Evolutionary conservation across 169 alveolate species (phyloP).

Genomic region (Perkinsus marinus): DNA sequence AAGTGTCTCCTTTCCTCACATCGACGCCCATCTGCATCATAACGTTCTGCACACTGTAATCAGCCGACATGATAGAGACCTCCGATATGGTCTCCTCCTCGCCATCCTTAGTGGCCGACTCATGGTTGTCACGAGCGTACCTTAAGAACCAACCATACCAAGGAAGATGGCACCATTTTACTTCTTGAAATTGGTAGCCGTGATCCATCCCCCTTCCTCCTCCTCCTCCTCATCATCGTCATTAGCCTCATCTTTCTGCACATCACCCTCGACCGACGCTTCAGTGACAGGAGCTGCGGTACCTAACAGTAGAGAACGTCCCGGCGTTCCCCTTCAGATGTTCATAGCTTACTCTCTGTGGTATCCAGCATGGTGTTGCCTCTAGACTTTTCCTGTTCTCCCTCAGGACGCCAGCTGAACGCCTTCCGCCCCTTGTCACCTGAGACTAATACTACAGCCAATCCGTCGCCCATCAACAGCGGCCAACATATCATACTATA

Average conservation of each 20-base stretch:
- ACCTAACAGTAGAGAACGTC: background rate
- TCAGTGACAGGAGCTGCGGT: background rate
- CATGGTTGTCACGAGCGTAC: background rate
- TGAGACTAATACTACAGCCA: background rate
- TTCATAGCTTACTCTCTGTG: background rate
- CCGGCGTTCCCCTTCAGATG: background rate
- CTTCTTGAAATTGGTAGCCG: background rate
- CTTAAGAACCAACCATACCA: background rate
- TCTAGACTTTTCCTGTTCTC: background rate
- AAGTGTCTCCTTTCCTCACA: slow-evolving; percentile 3
- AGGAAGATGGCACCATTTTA: background rate
- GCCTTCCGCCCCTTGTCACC: slow-evolving; percentile 13
- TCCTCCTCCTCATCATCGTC: background rate
- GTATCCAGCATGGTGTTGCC: too few species aligned
- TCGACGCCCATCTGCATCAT: slow-evolving; percentile 51
- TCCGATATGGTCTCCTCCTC: background rate
- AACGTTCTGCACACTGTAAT: slow-evolving; percentile 60
- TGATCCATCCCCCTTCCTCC: background rate
- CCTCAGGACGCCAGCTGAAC: slow-evolving; percentile 19
- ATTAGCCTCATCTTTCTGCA: background rate
- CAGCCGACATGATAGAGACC: slow-evolving; percentile 47
- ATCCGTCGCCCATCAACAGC: too few species aligned
- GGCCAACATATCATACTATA: too few species aligned
- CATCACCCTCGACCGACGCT: background rate
- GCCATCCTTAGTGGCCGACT: background rate